These are phyloP conservation scores for Scortechinia acanthostroma DNA, from an alignment of 2,329 filamentous ascomycete genomes.

Conservation along the genomic window DNA sequence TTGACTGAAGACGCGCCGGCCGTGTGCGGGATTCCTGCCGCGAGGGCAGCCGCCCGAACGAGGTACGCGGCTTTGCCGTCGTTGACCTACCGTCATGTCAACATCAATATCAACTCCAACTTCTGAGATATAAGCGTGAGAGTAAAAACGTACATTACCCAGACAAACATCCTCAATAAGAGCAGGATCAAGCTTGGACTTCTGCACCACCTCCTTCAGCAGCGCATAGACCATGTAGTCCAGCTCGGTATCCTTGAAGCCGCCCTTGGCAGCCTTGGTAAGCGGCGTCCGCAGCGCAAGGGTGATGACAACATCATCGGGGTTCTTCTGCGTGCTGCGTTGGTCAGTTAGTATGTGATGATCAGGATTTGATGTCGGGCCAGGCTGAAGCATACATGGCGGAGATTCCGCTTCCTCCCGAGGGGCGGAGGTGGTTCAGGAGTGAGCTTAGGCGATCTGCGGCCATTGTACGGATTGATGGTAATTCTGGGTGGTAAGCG, in stretches of 20 bases:
- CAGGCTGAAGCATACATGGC: background rate
- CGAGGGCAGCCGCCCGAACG: slow-evolving; percentile 77
- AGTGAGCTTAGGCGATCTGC: background rate
- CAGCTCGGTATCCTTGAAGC: slow-evolving; percentile 86
- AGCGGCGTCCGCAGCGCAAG: slow-evolving; percentile 84
- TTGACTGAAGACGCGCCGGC: slow-evolving; percentile 76
- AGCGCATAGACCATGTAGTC: slow-evolving; percentile 81
- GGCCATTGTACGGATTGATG: too few species aligned
- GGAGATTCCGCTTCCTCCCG: background rate
- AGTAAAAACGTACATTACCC: slow-evolving; percentile 65
- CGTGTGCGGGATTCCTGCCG: slow-evolving; percentile 90
- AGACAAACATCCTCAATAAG: slow-evolving; percentile 85
- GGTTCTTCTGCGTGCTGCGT: slow-evolving; percentile 76
- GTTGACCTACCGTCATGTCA: slow-evolving; percentile 48
- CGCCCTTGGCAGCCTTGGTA: slow-evolving; percentile 81
- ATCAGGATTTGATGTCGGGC: background rate
- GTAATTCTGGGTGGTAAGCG: too few species aligned
- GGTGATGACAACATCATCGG: slow-evolving; percentile 95
- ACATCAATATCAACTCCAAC: background rate
- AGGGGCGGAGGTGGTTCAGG: background rate
- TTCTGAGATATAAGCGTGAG: slow-evolving; percentile 3
- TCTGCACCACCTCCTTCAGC: slow-evolving; percentile 67
- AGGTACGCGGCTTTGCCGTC: slow-evolving; percentile 86
- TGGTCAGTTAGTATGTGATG: background rate
- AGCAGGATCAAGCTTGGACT: slow-evolving; percentile 70